Conservation (phyloP, 176 grass and related monocot genomes). For the Bothriochloa decipiens region DNA sequence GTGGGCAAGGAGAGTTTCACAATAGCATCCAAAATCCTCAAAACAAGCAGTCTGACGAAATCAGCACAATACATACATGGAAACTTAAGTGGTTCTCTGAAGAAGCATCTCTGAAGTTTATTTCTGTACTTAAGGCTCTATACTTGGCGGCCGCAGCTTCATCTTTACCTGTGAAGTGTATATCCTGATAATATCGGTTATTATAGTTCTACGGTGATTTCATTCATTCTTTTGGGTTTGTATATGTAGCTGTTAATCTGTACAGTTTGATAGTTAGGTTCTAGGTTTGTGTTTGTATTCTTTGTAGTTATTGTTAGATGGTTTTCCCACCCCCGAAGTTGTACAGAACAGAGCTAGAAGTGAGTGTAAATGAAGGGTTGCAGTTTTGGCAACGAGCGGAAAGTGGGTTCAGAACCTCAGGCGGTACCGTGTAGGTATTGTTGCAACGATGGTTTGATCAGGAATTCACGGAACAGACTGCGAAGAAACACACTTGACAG, state of each 20-base stretch:
- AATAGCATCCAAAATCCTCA: slow-evolving; percentile 24
- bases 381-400: slow-evolving; percentile 43
- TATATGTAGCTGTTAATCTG: slow-evolving; percentile 43
- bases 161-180: slow-evolving; percentile 79
- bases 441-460: neutral
- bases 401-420: neutral
- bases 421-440: neutral
- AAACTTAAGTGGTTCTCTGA: slow-evolving; percentile 79
- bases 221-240: slow-evolving; percentile 75
- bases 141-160: slow-evolving; percentile 47
- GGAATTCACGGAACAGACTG: neutral
- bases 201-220: slow-evolving; percentile 58
- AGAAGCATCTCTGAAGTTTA: slow-evolving; percentile 75
- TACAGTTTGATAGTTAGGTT: slow-evolving; percentile 47
- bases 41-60: slow-evolving; percentile 46
- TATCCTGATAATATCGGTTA: slow-evolving; percentile 56
- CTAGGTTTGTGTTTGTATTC: slow-evolving; percentile 35
- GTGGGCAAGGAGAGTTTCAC: slow-evolving; percentile 18
- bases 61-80: slow-evolving; percentile 56
- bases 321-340: slow-evolving; percentile 10
- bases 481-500: neutral
- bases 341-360: slow-evolving; percentile 40
- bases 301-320: slow-evolving; percentile 33
- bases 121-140: slow-evolving; percentile 77
- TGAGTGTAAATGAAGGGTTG: slow-evolving; percentile 36